Percentiles rank a stretch among this genome's conserved stretches.
These are phyloP conservation scores for Podila epigama DNA, from an alignment of 192 early-diverging fungal species.

Conservation along the genomic window DNA sequence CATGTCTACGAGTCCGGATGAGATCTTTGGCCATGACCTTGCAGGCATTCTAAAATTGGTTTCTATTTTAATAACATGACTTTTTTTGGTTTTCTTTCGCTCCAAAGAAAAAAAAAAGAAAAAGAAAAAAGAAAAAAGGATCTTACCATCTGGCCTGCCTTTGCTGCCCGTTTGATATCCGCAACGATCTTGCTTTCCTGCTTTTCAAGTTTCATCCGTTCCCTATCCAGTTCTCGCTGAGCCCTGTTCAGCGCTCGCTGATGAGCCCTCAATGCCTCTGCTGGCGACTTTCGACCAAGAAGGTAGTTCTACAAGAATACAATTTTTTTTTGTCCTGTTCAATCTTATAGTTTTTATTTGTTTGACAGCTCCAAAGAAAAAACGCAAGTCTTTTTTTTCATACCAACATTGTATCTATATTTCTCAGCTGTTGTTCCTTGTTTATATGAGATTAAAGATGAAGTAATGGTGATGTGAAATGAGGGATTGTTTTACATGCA, in stretches of 20 bases:
- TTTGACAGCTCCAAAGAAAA: no score
- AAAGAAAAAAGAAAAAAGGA: no score
- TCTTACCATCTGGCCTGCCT: conserved; percentile 87
- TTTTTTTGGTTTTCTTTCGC: neutral
- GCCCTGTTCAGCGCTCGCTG: conserved; percentile 87
- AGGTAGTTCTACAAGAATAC: conserved; percentile 76
- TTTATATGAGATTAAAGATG: no score
- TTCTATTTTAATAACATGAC: neutral
- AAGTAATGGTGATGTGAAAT: no score
- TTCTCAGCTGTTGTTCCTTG: no score
- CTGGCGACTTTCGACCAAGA: conserved; percentile 87
- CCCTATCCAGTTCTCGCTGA: conserved; percentile 90
- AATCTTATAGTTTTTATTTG: no score
- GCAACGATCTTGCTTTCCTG: conserved; percentile 94
- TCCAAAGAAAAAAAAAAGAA: neutral
- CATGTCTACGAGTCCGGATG: conserved; percentile 90
- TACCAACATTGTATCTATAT: no score
- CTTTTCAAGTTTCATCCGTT: conserved; percentile 84
- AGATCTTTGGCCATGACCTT: conserved; percentile 99
- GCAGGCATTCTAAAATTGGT: conserved; percentile 68
- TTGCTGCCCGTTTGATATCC: conserved; percentile 93
- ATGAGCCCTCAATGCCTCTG: conserved; percentile 91
- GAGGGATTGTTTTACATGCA: no score
- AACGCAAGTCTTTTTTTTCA: no score
- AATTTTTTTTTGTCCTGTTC: no score